These are phyloP conservation scores for Zanthoxylum bungeanum DNA, from an alignment of 345 rosid genomes.

Conservation along the genomic window DNA sequence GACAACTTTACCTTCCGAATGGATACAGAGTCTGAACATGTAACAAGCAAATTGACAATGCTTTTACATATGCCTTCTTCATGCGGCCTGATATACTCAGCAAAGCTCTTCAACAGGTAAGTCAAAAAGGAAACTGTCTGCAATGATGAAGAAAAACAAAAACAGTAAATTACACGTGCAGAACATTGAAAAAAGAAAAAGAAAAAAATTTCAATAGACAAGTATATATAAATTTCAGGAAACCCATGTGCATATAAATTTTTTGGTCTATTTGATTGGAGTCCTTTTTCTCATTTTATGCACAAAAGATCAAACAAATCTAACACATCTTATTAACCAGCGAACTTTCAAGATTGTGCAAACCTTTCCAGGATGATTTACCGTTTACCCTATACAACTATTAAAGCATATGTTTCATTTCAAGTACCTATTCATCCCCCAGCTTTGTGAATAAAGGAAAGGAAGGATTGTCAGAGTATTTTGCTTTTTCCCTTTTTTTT, in stretches of 20 bases:
- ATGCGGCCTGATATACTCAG: constrained; percentile 93
- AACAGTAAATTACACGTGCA: not conserved
- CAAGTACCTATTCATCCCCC: not conserved
- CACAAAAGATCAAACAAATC: not conserved
- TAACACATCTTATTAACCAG: not conserved
- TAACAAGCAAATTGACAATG: constrained; percentile 96
- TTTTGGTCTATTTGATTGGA: not conserved
- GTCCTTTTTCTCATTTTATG: not conserved
- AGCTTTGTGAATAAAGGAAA: not conserved
- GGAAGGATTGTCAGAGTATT: not conserved
- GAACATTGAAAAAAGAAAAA: not conserved
- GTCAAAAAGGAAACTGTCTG: constrained; percentile 99
- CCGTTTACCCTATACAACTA: not conserved
- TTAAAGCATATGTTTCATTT: not conserved
- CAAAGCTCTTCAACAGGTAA: constrained; percentile 89
- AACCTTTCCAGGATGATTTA: not conserved
- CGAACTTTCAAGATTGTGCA: not conserved
- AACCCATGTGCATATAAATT: not conserved
- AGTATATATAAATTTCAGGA: not conserved
- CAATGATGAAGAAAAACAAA: constrained; percentile 29
- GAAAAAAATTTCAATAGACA: not conserved
- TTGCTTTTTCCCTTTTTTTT: not conserved
- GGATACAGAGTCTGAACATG: constrained; percentile 96
- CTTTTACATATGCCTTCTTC: constrained; percentile 97
- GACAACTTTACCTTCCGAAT: constrained; percentile 68